Evolutionary conservation across 306 rosid genomes (phyloP).

Genomic region (Casuarina glauca): DNA sequence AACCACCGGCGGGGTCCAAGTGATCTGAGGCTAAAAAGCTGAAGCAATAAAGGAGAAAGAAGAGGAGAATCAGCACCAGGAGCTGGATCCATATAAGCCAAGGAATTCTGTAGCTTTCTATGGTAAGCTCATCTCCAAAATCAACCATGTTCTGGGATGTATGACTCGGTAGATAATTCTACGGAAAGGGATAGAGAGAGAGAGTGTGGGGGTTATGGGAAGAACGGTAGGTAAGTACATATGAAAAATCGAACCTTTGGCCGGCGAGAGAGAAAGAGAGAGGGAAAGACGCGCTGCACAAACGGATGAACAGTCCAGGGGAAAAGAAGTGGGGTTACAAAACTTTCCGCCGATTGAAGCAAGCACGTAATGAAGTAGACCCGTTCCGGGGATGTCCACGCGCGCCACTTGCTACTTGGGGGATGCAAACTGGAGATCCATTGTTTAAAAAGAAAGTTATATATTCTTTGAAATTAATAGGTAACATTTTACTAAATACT

Average conservation of each 20-base stretch:
- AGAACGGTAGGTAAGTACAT: not conserved
- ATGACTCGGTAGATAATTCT: not conserved
- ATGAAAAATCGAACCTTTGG: not conserved
- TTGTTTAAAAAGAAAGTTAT: too few species aligned
- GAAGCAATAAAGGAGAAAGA: constrained; percentile 53
- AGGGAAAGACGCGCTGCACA: not conserved
- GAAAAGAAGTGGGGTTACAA: too few species aligned
- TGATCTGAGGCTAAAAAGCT: constrained; percentile 41
- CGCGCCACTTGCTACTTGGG: not conserved
- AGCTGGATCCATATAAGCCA: constrained; percentile 88
- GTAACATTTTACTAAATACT: too few species aligned
- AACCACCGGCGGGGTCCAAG: constrained; percentile 23
- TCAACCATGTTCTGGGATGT: constrained; percentile 44
- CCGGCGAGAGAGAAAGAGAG: not conserved
- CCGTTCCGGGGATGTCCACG: not conserved
- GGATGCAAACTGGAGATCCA: too few species aligned
- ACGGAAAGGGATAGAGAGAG: not conserved
- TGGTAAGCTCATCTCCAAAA: constrained; percentile 57
- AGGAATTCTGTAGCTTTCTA: constrained; percentile 48
- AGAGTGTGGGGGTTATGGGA: not conserved
- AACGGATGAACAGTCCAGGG: too few species aligned
- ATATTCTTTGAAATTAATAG: too few species aligned
- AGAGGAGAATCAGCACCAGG: constrained; percentile 57
- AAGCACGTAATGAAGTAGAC: not conserved
- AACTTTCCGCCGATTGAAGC: not conserved